A percentile compares a stretch with the other conserved stretches of the same genome.
Evolutionary conservation across 176 grass and related monocot species (phyloP).

Genomic region (Oryza australiensis): DNA sequence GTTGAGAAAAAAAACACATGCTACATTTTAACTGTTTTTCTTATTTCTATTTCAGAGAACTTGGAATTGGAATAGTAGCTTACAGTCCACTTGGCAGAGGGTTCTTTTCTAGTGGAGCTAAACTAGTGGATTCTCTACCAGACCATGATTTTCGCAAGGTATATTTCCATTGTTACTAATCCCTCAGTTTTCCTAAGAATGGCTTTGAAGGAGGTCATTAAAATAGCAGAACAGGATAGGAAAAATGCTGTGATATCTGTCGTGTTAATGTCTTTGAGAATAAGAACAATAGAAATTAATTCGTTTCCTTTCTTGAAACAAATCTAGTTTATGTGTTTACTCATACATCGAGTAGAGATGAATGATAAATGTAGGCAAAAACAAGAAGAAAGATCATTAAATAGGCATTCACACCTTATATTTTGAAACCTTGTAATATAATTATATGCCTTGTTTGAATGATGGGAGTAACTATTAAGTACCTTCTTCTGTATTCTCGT

Average conservation of each 20-base stretch:
- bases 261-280: neutral
- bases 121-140: constrained; percentile 43
- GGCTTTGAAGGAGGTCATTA: neutral
- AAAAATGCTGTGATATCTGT: neutral
- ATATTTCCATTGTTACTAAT: neutral
- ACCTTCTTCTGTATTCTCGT: neutral
- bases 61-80: constrained; percentile 51
- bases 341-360: neutral
- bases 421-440: neutral
- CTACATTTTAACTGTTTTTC: neutral
- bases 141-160: constrained; percentile 62
- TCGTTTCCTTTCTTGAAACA: neutral
- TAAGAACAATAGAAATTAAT: neutral
- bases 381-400: neutral
- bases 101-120: constrained; percentile 55
- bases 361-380: neutral
- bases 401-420: neutral
- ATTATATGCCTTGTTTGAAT: neutral
- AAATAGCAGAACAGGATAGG: neutral
- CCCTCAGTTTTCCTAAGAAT: neutral
- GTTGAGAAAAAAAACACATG: neutral
- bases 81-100: constrained; percentile 72
- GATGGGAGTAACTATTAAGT: neutral
- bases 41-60: constrained; percentile 29
- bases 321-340: neutral